Percentiles rank a stretch among this genome's conserved stretches.
These are phyloP conservation scores for Lojkania enalia DNA, from an alignment of 2,329 filamentous ascomycete genomes.

Conservation along the genomic window DNA sequence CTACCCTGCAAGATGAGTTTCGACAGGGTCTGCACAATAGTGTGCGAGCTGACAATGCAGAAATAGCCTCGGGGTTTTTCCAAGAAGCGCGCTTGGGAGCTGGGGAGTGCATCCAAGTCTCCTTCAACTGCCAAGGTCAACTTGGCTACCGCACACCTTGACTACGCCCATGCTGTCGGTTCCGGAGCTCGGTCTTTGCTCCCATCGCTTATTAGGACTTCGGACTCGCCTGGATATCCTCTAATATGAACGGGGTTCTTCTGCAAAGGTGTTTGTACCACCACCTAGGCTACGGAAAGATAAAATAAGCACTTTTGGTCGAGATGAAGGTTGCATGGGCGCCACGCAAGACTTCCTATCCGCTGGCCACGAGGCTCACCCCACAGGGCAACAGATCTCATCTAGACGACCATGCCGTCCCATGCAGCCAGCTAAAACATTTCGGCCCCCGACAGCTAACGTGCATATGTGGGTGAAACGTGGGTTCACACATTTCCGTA, in stretches of 20 bases:
- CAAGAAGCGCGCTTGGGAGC: background rate
- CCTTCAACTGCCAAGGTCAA: too few relatives aligned
- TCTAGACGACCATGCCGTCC: slow-evolving; percentile 12
- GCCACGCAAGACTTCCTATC: background rate
- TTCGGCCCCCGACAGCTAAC: slow-evolving; percentile 29
- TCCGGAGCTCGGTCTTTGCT: background rate
- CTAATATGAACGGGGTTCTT: too few relatives aligned
- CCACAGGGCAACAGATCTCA: slow-evolving; percentile 18
- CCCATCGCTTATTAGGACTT: too few relatives aligned
- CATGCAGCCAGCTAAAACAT: slow-evolving; percentile 15
- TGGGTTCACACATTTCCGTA: slow-evolving; percentile 7
- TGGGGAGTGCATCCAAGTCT: background rate
- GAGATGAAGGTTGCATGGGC: background rate
- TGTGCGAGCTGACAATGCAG: slow-evolving; percentile 11
- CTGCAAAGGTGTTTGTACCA: too few relatives aligned
- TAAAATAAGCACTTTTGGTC: slow-evolving; percentile 15
- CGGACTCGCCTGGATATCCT: too few relatives aligned
- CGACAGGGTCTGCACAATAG: slow-evolving; percentile 2
- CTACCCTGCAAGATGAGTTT: too few relatives aligned
- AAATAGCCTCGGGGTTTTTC: slow-evolving; percentile 16
- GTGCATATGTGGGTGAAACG: slow-evolving; percentile 16
- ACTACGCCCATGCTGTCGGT: background rate
- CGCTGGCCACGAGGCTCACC: slow-evolving; percentile 12
- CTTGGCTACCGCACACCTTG: background rate
- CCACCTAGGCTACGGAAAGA: slow-evolving; percentile 1